These are phyloP conservation scores for Xylariaceae sp. DNA, from an alignment of 2,329 filamentous ascomycete species.

Conservation along the genomic window DNA sequence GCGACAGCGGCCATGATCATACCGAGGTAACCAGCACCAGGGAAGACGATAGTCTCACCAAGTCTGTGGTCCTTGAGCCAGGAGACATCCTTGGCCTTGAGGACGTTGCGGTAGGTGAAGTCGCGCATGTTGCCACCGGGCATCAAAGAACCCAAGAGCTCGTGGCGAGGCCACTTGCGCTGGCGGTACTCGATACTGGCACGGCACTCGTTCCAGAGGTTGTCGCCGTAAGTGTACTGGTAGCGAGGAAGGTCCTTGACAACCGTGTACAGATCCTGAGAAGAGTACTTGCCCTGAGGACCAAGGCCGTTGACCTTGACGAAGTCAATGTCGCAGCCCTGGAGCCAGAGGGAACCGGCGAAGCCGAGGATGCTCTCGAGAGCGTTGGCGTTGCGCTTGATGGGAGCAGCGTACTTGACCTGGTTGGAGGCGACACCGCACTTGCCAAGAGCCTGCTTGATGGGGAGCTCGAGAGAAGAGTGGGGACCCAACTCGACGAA, in stretches of 20 bases:
- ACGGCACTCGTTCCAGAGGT: slow-evolving; percentile 11
- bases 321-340: slow-evolving; percentile 11
- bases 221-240: slow-evolving; percentile 9
- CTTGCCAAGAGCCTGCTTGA: slow-evolving; percentile 28
- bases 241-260: slow-evolving; percentile 28
- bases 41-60: slow-evolving; percentile 1
- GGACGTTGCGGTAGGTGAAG: slow-evolving; percentile 12
- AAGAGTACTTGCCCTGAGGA: background rate
- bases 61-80: slow-evolving; percentile 18
- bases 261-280: slow-evolving; percentile 29
- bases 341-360: slow-evolving; percentile 8
- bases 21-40: slow-evolving; percentile 3
- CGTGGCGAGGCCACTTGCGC: slow-evolving; percentile 4
- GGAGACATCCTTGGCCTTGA: slow-evolving; percentile 2
- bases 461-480: slow-evolving; percentile 33
- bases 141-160: slow-evolving; percentile 10
- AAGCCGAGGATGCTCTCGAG: background rate
- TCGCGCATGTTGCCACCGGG: background rate
- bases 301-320: slow-evolving; percentile 1
- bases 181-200: slow-evolving; percentile 8
- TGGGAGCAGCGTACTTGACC: slow-evolving; percentile 6
- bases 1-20: slow-evolving; percentile 4
- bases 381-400: background rate
- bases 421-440: background rate
- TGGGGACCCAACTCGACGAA: slow-evolving; percentile 20